A percentile compares a stretch with the other conserved stretches of the same genome.
These are phyloP conservation scores for Phytophthora boehmeriae DNA, from an alignment of 352 stramenopile genomes.

Conservation along the genomic window DNA sequence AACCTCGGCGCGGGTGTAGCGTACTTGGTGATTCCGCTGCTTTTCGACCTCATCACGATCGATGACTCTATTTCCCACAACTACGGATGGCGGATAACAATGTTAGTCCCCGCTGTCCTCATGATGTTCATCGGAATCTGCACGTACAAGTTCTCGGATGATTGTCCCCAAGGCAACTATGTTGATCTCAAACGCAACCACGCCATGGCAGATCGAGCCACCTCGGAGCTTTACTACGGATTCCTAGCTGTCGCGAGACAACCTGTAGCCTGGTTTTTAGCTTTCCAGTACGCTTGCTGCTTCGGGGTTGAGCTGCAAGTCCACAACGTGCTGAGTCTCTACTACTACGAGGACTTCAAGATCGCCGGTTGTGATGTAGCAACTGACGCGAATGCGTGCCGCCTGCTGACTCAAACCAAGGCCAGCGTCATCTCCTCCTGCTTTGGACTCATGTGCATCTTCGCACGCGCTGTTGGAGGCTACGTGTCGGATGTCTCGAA, in stretches of 20 bases:
- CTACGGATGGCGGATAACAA: slow-evolving; percentile 47
- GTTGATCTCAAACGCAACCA: slow-evolving; percentile 49
- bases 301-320: slow-evolving; percentile 95
- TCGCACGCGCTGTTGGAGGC: slow-evolving; percentile 86
- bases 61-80: slow-evolving; percentile 39
- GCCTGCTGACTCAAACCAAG: slow-evolving; percentile 27
- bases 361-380: slow-evolving; percentile 42
- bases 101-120: slow-evolving; percentile 86
- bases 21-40: slow-evolving; percentile 79
- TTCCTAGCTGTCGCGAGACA: slow-evolving; percentile 43
- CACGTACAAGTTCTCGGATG: slow-evolving; percentile 30
- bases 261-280: slow-evolving; percentile 89
- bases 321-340: slow-evolving; percentile 91
- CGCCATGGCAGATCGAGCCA: slow-evolving; percentile 43
- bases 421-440: slow-evolving; percentile 87
- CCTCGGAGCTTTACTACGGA: slow-evolving; percentile 19
- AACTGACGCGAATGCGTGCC: slow-evolving; percentile 24
- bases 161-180: slow-evolving; percentile 49
- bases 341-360: slow-evolving; percentile 89
- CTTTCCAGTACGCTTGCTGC: slow-evolving; percentile 91
- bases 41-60: slow-evolving; percentile 88
- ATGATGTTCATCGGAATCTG: slow-evolving; percentile 71
- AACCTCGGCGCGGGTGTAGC: slow-evolving; percentile 91
- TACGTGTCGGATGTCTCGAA: slow-evolving; percentile 81
- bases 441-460: slow-evolving; percentile 95